Evolutionary conservation across 371 early-diverging fungal species (phyloP).

Genomic region (Quaeritorhiza haematococci): DNA sequence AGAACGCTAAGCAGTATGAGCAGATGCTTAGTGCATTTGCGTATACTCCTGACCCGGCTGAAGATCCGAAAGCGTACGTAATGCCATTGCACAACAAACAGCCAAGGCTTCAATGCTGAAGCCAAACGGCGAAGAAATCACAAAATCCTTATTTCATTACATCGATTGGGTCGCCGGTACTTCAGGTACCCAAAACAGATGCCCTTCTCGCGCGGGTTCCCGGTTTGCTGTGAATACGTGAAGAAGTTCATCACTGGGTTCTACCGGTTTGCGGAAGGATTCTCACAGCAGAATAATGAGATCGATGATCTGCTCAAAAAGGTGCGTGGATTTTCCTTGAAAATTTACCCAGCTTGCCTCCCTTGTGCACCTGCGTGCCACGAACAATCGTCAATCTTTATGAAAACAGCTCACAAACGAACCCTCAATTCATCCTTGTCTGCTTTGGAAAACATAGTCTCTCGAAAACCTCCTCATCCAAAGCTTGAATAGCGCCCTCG

Average conservation of each 20-base stretch:
- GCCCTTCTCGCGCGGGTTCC: slow-evolving; percentile 80
- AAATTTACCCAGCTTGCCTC: not conserved
- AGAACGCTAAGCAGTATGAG: slow-evolving; percentile 60
- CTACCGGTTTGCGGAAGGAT: slow-evolving; percentile 81
- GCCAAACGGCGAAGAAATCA: too few species aligned
- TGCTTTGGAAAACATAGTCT: slow-evolving; percentile 38
- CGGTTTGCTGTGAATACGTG: slow-evolving; percentile 65
- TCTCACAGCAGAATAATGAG: slow-evolving; percentile 74
- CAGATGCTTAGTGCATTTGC: slow-evolving; percentile 24
- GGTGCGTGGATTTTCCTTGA: slow-evolving; percentile 27
- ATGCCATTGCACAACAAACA: too few species aligned
- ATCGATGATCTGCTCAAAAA: slow-evolving; percentile 85
- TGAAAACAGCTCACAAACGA: too few species aligned
- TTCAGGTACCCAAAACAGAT: slow-evolving; percentile 71
- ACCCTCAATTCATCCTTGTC: not conserved
- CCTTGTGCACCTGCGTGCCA: not conserved
- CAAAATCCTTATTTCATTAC: too few species aligned
- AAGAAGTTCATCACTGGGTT: slow-evolving; percentile 70
- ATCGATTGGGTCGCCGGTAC: too few species aligned
- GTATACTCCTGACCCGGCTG: too few species aligned
- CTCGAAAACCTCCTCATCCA: slow-evolving; percentile 73
- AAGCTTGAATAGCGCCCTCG: slow-evolving; percentile 65
- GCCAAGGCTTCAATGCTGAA: too few species aligned
- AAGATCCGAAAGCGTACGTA: too few species aligned
- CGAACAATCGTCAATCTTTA: too few species aligned